Percentiles rank a stretch among this genome's conserved stretches.
Conservation (phyloP, 2,329 filamentous ascomycete genomes). For the Apiospora pterosperma region DNA sequence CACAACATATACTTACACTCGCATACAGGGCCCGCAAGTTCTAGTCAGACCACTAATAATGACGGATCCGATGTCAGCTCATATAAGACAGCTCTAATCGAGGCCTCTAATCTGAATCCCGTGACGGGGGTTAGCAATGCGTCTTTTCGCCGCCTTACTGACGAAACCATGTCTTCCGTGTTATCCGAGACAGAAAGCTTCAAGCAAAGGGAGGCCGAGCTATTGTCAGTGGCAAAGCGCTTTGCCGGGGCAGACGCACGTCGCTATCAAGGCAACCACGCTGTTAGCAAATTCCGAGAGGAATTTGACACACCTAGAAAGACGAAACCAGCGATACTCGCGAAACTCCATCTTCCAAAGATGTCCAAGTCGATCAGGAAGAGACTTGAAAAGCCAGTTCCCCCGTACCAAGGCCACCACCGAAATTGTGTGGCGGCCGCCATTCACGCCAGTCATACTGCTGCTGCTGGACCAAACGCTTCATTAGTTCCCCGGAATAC, state of each 20-base stretch:
- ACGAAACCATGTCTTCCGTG: conserved; percentile 16
- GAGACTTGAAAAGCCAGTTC: conserved; percentile 18
- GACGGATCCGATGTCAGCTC: conserved; percentile 22
- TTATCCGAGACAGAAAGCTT: conserved; percentile 36
- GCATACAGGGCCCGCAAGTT: not conserved
- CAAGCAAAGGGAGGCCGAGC: conserved; percentile 34
- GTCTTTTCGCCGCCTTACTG: conserved; percentile 9
- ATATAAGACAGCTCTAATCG: conserved; percentile 24
- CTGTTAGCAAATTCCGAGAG: conserved; percentile 39
- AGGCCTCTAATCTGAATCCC: conserved; percentile 14
- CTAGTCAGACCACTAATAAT: not conserved
- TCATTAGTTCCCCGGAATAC: not conserved
- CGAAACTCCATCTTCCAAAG: conserved; percentile 32
- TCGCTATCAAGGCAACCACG: conserved; percentile 23
- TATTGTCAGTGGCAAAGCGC: conserved; percentile 36
- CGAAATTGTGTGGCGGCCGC: conserved; percentile 7
- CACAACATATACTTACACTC: not conserved
- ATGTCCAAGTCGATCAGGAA: conserved; percentile 21
- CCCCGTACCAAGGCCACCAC: conserved; percentile 4
- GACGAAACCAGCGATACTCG: conserved; percentile 28
- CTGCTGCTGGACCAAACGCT: not conserved
- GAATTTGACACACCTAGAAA: conserved; percentile 28
- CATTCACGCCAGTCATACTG: not conserved
- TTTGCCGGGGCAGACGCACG: conserved; percentile 32
- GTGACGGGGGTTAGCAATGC: conserved; percentile 3